phyloP scores from a whole-genome alignment of 768 basidiomycete genomes.

The Boletus rufocinnamomeus region DNA sequence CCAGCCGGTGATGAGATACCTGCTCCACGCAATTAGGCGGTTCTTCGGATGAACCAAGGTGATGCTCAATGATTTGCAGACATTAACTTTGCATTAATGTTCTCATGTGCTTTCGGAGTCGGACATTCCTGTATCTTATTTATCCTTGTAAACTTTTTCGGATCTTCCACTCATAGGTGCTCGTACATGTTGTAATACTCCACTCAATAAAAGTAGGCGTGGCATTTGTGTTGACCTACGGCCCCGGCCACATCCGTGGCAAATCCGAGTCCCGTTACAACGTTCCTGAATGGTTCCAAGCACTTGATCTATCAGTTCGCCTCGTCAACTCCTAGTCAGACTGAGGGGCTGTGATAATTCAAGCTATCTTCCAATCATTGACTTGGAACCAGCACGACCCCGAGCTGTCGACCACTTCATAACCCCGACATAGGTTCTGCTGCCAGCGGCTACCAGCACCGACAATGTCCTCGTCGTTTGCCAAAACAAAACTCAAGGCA shows the following conservation, averaged over 20 bases:
- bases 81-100: too few relatives aligned
- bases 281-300: neutral
- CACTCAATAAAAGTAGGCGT: neutral
- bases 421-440: neutral
- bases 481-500: constrained; percentile 75
- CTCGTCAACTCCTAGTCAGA: neutral
- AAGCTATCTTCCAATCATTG: neutral
- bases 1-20: constrained; percentile 1
- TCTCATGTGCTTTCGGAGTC: neutral
- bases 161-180: neutral
- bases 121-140: neutral
- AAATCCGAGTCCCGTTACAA: neutral
- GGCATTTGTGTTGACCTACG: neutral
- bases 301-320: neutral
- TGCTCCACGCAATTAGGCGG: neutral
- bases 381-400: neutral
- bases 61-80: neutral
- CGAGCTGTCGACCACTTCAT: neutral
- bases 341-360: neutral
- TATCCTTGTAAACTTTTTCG: neutral
- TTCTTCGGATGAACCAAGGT: neutral
- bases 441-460: neutral
- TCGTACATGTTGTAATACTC: neutral
- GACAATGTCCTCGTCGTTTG: constrained; percentile 41
- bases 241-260: neutral